Percentiles rank a stretch among this genome's conserved stretches.
These are phyloP conservation scores for Stephania cephalantha DNA, from an alignment of 164 flowering plant genomes.

Conservation along the genomic window DNA sequence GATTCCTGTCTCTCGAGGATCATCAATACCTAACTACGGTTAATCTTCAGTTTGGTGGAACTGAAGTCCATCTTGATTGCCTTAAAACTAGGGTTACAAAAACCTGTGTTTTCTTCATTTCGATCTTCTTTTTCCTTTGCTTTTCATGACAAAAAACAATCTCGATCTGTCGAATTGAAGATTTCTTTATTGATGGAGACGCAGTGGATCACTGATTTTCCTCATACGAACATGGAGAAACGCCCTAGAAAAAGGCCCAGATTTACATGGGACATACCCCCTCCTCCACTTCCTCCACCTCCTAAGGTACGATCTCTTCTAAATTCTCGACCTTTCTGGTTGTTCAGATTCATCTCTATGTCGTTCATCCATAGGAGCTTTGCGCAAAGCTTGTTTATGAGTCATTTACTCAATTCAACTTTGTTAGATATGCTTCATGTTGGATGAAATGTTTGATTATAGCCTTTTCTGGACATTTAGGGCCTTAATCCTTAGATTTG, in stretches of 20 bases:
- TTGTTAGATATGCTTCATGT: not conserved
- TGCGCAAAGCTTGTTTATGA: not conserved
- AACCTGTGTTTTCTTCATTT: not conserved
- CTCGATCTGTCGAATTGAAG: not conserved
- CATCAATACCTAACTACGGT: not conserved
- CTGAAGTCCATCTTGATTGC: not conserved
- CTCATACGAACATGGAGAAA: conserved; percentile 57
- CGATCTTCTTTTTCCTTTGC: not conserved
- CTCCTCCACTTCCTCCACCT: conserved; percentile 39
- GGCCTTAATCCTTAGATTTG: not conserved
- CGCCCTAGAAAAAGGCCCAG: conserved; percentile 74
- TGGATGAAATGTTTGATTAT: not conserved
- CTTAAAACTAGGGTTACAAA: conserved; percentile 15
- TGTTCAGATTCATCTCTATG: not conserved
- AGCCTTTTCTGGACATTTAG: not conserved
- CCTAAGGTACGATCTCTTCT: conserved; percentile 31
- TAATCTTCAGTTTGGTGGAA: not conserved
- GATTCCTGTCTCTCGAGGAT: not conserved
- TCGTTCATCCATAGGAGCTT: not conserved
- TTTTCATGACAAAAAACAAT: not conserved
- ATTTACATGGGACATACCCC: conserved; percentile 71
- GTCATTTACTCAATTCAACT: not conserved
- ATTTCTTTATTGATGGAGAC: conserved; percentile 47
- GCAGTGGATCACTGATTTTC: conserved; percentile 56
- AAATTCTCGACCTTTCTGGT: not conserved